These are phyloP conservation scores for Turritis glabra DNA, from an alignment of 345 rosid genomes.

Conservation along the genomic window DNA sequence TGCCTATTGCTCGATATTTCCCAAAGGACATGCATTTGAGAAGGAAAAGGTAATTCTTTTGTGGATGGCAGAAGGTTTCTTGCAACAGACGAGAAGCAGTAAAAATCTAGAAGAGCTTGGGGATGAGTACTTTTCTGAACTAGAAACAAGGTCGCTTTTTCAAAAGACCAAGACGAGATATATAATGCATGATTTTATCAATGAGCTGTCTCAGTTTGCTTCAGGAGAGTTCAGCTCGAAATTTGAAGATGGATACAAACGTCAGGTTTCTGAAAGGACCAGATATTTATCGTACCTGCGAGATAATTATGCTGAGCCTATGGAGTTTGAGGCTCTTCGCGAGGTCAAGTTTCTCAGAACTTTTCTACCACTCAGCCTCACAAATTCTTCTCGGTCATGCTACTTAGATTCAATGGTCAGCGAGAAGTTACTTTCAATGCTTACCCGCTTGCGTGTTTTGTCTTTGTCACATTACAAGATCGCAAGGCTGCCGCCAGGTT, in stretches of 20 bases:
- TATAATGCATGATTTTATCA: conserved; percentile 45
- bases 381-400: conserved; percentile 38
- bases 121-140: conserved; percentile 40
- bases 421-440: conserved; percentile 22
- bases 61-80: conserved; percentile 50
- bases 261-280: conserved; percentile 24
- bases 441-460: conserved; percentile 43
- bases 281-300: conserved; percentile 43
- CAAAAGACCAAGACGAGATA: conserved; percentile 36
- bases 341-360: conserved; percentile 44
- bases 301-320: conserved; percentile 30
- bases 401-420: conserved; percentile 42
- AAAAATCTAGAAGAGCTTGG: conserved; percentile 42
- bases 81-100: conserved; percentile 34
- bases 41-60: conserved; percentile 39
- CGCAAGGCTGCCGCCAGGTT: conserved; percentile 23
- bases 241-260: conserved; percentile 28
- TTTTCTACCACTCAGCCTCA: conserved; percentile 41
- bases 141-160: conserved; percentile 39
- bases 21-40: conserved; percentile 42
- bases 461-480: conserved; percentile 39
- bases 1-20: conserved; percentile 45
- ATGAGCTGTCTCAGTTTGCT: conserved; percentile 43
- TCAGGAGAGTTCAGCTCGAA: conserved; percentile 41
- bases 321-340: conserved; percentile 38